Evolutionary conservation across 108 stramenopile genomes (phyloP), one percentile per base, ranked within the genome.

Genomic region (Discostella pseudostelligera): DNA sequence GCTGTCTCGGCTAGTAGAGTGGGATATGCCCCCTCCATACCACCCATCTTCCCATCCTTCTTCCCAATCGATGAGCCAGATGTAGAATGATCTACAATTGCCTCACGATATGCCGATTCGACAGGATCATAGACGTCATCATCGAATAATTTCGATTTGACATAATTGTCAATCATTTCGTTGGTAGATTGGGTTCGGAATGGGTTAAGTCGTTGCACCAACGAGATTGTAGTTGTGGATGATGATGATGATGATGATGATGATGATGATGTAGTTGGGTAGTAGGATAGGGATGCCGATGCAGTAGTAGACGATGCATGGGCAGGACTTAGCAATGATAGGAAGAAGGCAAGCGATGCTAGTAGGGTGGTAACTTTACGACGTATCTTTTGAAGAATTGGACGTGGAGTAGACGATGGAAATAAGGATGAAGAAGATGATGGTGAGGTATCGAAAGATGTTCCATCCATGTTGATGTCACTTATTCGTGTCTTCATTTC

Each of bases 81-180:
- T 13, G 66, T 20, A 11, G 59, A 21, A 46, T 43, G 42, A 63
- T 85, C 76, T 9, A 65, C 51, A 26, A 64, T 78, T 8, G 80
- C 81, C 56, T 93, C 92, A 29, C 86, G 84, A 56, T 93, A 93
- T 22, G 85, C 65, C 0, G 87, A 87, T 72, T 87, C 86, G 5
- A 88, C 79, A 24, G 87, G 85, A 74, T 93, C 87, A 60, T 84
- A 88, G 22, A 28, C 76, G 48, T 93, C 92, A 65, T 90, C 87
- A 47, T 81, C 74, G 63, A 93, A 93, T 81, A 93, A 85, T 58
- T 85, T 82, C 25, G 85, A 62, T 48, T 80, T 59, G 17, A 93
- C 81, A 56, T 93, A 93, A 10, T 55, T 26, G 35, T 88, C 85
- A 42, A 89, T 83, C 26, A 92, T 78, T 58, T 79, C 56, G 62